Evolutionary conservation across 305 asterid species (phyloP).

Genomic region (Fraxinus sp.): DNA sequence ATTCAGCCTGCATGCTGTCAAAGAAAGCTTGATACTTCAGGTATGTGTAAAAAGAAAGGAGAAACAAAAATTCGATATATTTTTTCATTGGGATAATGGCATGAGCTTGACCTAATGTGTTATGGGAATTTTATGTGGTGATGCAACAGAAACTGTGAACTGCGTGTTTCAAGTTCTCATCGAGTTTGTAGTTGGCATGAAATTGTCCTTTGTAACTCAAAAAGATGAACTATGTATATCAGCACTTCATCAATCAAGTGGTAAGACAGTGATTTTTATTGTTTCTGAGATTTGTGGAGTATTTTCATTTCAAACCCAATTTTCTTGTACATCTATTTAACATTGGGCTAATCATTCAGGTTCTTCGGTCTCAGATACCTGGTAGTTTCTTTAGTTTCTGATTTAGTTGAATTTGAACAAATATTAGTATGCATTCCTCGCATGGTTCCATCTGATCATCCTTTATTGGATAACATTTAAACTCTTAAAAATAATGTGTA

Average conservation of each 20-base stretch:
- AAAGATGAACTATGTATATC: conserved; percentile 48
- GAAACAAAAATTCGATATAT: neutral
- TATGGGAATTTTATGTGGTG: conserved; percentile 41
- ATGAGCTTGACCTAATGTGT: conserved; percentile 23
- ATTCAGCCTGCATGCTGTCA: conserved; percentile 75
- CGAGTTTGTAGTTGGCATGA: conserved; percentile 70
- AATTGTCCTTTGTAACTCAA: conserved; percentile 48
- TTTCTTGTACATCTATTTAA: neutral
- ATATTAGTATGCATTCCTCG: neutral
- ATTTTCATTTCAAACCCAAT: neutral
- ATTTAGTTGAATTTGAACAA: neutral
- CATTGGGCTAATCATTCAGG: neutral
- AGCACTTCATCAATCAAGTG: conserved; percentile 75
- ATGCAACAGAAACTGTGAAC: conserved; percentile 39
- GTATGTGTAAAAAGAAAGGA: conserved; percentile 32
- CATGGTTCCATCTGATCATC: neutral
- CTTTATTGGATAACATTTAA: neutral
- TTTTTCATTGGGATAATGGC: neutral
- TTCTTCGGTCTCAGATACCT: neutral
- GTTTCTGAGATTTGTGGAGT: neutral
- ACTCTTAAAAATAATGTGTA: neutral
- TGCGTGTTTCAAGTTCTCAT: conserved; percentile 78
- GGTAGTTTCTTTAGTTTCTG: neutral
- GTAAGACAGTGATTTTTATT: conserved; percentile 39
- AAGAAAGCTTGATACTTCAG: conserved; percentile 46